Base-by-base conservation (phyloP, 805 yeast genomes). In the Starmerella bombi region DNA sequence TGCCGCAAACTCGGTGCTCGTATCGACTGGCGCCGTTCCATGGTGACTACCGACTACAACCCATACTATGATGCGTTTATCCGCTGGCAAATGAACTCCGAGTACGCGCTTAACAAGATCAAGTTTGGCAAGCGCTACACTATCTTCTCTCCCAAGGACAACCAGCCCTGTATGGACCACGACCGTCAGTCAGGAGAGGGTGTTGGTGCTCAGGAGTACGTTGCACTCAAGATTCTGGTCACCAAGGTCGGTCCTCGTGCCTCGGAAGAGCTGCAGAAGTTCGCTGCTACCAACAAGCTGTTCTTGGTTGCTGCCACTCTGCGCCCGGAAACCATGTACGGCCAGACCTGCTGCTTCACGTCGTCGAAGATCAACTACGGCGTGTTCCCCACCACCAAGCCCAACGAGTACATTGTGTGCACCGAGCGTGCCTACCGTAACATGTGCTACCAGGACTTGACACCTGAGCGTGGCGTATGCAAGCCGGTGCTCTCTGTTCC, bases 161-260 rank as follows among this genome's bases (percentile, higher is more conserved):
- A 96, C 50, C 98, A 91, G 70, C 93, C 98, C 30, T 91, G 98
- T 71, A 86, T 91, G 88, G 98, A 91, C 64, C 98, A 91, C 63
- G 98, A 91, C 65, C 79, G 98, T 71, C 80, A 74, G 63, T 74
- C 88, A 37, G 98, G 98, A 60, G 98, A 91, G 67, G 97, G 93
- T 62, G 91, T 91, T 33, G 72, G 78, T 51, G 96, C 98, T 32
- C 97, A 91, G 66, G 98, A 91, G 63, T 91, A 91, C 63, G 76
- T 83, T 25, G 96, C 86, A 53, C 75, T 91, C 59, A 91, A 91
- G 72, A 88, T 91, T 56, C 35, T 25, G 36, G 42, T 54, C 15
- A 25, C 41, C 16, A 48, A 54, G 48, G 41, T 44, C 39, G 62
- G 66, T 6, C 68, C 61, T 37, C 79, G 83, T 25, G 66, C 74